phyloP scores from a whole-genome alignment of 768 basidiomycete species.

The Lentinula sp. region DNA sequence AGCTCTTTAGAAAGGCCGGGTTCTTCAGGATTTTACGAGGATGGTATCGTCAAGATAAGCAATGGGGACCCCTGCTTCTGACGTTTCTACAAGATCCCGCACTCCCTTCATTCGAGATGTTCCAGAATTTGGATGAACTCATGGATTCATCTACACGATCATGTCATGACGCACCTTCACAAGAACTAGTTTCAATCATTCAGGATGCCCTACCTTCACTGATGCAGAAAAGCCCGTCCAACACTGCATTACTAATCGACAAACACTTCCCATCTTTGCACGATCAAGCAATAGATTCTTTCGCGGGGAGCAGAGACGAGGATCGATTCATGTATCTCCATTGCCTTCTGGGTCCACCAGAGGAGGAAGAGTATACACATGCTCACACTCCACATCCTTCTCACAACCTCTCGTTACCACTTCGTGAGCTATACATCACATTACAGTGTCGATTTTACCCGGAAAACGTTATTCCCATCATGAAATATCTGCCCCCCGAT shows the following conservation, averaged over 20 bases:
- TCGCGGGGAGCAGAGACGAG: constrained; percentile 39
- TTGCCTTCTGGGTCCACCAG: constrained; percentile 56
- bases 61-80: constrained; percentile 69
- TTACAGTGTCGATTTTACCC: constrained; percentile 74
- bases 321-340: constrained; percentile 74
- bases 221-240: constrained; percentile 49
- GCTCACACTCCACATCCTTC: constrained; percentile 26
- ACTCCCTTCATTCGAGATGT: constrained; percentile 51
- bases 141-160: constrained; percentile 38
- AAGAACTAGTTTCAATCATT: constrained; percentile 49
- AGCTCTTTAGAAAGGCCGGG: constrained; percentile 72
- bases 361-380: constrained; percentile 33
- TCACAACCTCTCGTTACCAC: constrained; percentile 35
- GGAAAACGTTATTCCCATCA: constrained; percentile 49
- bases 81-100: constrained; percentile 75
- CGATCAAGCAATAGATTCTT: constrained; percentile 44
- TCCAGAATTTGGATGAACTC: constrained; percentile 60
- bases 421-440: constrained; percentile 60
- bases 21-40: constrained; percentile 89
- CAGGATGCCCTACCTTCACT: constrained; percentile 58
- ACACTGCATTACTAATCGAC: constrained; percentile 72
- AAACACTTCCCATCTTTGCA: constrained; percentile 64
- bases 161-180: constrained; percentile 47
- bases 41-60: constrained; percentile 68
- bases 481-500: constrained; percentile 48